Evolutionary conservation across 2,329 filamentous ascomycete species (phyloP).

Genomic region (Ophiostoma populinum): DNA sequence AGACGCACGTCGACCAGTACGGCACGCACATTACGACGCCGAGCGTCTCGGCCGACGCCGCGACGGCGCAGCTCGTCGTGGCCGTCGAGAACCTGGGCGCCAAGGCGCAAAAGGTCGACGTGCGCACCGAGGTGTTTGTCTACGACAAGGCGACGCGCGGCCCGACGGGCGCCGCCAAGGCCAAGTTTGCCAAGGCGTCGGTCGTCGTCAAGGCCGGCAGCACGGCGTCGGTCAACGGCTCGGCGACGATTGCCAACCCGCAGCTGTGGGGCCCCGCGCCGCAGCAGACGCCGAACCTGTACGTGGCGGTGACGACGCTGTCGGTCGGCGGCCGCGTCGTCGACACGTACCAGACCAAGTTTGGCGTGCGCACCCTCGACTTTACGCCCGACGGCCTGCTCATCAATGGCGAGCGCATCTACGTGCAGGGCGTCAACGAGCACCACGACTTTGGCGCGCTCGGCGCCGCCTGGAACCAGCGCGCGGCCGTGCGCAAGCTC

Average conservation of each 20-base stretch:
- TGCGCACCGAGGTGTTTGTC: constrained; percentile 23
- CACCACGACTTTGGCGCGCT: constrained; percentile 34
- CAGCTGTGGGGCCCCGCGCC: constrained; percentile 31
- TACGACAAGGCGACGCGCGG: constrained; percentile 19
- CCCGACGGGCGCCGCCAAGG: constrained; percentile 16
- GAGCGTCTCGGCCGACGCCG: constrained; percentile 25
- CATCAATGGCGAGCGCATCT: constrained; percentile 27
- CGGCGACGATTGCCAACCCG: constrained; percentile 21
- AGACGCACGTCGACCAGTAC: constrained; percentile 29
- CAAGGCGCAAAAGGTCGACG: constrained; percentile 17
- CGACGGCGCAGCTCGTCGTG: constrained; percentile 26
- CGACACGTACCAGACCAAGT: constrained; percentile 28
- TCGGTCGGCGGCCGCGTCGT: constrained; percentile 10
- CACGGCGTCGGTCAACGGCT: constrained; percentile 19
- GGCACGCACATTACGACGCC: constrained; percentile 31
- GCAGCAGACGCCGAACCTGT: constrained; percentile 27
- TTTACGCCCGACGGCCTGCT: constrained; percentile 23
- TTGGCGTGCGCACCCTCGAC: constrained; percentile 29
- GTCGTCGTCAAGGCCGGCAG: constrained; percentile 17
- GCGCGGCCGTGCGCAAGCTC: constrained; percentile 30
- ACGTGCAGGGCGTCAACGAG: constrained; percentile 29
- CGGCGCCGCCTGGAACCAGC: constrained; percentile 31
- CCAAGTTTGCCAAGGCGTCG: constrained; percentile 17
- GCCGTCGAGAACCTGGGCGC: constrained; percentile 27
- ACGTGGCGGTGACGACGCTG: constrained; percentile 27